These are phyloP conservation scores for Populus hybrid DNA, from an alignment of 441 rosid species.

Conservation along the genomic window DNA sequence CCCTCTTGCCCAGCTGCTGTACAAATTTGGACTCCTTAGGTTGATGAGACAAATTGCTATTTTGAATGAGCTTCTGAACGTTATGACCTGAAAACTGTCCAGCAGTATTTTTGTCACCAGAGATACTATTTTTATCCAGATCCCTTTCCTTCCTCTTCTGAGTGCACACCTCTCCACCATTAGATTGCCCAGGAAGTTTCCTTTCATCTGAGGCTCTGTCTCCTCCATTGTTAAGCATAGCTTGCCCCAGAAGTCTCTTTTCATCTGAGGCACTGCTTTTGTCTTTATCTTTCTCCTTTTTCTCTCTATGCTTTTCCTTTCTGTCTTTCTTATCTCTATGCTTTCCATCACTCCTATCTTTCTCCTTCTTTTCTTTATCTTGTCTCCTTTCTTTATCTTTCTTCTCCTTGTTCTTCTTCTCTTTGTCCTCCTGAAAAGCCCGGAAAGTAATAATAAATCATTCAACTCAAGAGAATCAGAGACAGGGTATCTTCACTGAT, in stretches of 20 bases:
- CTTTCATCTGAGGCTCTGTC: conserved; percentile 32
- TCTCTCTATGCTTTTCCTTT: conserved; percentile 43
- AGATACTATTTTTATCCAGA: not conserved
- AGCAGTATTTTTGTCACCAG: conserved; percentile 27
- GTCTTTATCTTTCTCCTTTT: conserved; percentile 25
- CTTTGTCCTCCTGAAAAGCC: conserved; percentile 48
- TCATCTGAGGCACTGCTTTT: conserved; percentile 33
- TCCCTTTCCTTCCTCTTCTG: not conserved
- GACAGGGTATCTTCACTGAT: not conserved
- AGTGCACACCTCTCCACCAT: not conserved
- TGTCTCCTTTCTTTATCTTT: conserved; percentile 51
- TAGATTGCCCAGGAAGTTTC: conserved; percentile 23
- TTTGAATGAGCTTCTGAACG: conserved; percentile 34
- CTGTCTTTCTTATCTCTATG: conserved; percentile 49
- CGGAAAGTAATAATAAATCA: not conserved
- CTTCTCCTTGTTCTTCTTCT: conserved; percentile 62
- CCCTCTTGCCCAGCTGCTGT: conserved; percentile 57
- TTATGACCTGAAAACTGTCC: conserved; percentile 8
- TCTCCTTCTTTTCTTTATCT: conserved; percentile 51
- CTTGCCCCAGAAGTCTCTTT: conserved; percentile 33
- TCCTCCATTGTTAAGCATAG: conserved; percentile 20
- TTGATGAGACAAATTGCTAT: conserved; percentile 28
- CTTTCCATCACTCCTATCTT: conserved; percentile 56
- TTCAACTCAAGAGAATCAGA: not conserved
- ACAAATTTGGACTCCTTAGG: conserved; percentile 39